These are phyloP conservation scores for Nicotiana paniculata DNA, from an alignment of 257 asterid species.

Conservation along the genomic window DNA sequence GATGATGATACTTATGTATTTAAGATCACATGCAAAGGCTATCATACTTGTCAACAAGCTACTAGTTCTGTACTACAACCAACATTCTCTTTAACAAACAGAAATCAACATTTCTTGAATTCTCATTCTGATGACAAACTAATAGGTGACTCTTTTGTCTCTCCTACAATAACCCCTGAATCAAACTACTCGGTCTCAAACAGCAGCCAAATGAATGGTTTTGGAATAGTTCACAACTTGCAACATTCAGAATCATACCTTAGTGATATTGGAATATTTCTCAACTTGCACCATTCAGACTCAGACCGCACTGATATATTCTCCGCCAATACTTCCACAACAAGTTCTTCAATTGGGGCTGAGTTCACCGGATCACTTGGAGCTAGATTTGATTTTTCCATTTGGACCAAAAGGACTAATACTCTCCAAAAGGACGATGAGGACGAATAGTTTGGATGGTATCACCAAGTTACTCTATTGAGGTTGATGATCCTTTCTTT, in stretches of 20 bases:
- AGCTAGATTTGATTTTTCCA: too few relatives aligned
- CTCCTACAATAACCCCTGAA: conserved; percentile 24
- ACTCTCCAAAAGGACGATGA: not conserved
- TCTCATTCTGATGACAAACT: too few relatives aligned
- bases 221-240: conserved; percentile 14
- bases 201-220: conserved; percentile 14
- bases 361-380: too few relatives aligned
- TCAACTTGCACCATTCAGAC: not conserved
- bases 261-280: not conserved
- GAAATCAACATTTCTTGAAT: too few relatives aligned
- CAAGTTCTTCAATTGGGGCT: conserved; percentile 48
- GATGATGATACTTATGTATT: conserved; percentile 65
- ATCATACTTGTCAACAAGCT: conserved; percentile 44
- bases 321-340: conserved; percentile 52
- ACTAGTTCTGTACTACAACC: not conserved
- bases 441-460: not conserved
- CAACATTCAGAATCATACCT: conserved; percentile 32
- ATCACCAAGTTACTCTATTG: not conserved
- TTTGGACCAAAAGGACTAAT: not conserved
- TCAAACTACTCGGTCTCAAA: conserved; percentile 23
- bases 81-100: too few relatives aligned
- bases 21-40: conserved; percentile 61
- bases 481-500: not conserved
- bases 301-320: conserved; percentile 22
- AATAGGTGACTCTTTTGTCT: conserved; percentile 10